Evolutionary conservation across 805 yeast genomes (phyloP), one percentile per base, ranked within the genome.

Genomic region (Nakazawaea anatomiae): DNA sequence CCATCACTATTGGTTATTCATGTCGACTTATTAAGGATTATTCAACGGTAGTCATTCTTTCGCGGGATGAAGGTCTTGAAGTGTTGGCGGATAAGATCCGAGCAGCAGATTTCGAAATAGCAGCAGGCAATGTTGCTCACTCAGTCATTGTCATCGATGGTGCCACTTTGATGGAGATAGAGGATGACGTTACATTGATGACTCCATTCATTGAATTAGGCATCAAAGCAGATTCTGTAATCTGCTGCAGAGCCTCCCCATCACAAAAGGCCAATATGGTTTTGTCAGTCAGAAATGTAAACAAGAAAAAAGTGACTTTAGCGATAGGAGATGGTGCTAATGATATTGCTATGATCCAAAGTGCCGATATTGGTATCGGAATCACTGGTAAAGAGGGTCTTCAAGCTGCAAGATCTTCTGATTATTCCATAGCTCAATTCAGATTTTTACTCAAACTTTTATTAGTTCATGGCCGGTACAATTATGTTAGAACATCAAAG

Each of bases 291-390:
- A 75, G 98, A 47, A 71, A 75, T n/a, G 70, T 84, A 52, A 77
- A 85, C 59, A 82, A 76, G 46, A 69, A 69, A 1, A 76, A 87
- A 40, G 97, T 94, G 5, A 89, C 97, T 0, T 74, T 94, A 54
- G 99, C 99, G 0, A 87, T 94, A 63, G 99, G 99, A 6, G 99
- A 94, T 69, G 99, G 99, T 56, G 99, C 99, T 2, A 94, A 94
- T 64, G 99, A 94, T 67, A 91, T 94, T 63, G 98, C 99, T 1
- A 94, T 94, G 99, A 94, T 94, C 55, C 97, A 94, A 70, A 86
- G 95, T 61, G 99, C 99, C 0, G 98, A 94, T 67, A 89, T 94
- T 51, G 99, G 99, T 31, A 80, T 94, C 55, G 99, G 99, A 31
- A 94, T 94, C 48, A 91, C 98, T 1, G 99, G 99, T 38, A 87